These are phyloP conservation scores for Haplosporangium gracile DNA, from an alignment of 192 early-diverging fungal species.

Conservation along the genomic window DNA sequence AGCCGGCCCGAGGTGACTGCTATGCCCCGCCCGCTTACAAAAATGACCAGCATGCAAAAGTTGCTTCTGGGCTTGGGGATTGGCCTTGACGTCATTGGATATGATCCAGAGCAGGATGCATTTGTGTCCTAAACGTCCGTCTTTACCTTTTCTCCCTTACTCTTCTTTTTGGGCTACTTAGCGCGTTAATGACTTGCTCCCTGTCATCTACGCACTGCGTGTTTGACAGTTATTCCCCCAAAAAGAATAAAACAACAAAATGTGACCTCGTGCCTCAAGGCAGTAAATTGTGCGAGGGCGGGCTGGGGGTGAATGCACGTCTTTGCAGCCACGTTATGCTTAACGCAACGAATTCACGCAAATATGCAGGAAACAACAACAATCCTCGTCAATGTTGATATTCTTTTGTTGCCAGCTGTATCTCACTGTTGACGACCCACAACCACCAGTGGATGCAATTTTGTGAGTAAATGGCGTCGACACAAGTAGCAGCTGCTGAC, in stretches of 20 bases:
- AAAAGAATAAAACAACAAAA: not conserved
- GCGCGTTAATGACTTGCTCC: not conserved
- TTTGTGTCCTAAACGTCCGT: conserved; percentile 6
- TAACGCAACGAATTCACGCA: not conserved
- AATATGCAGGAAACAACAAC: not conserved
- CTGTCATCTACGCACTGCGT: not conserved
- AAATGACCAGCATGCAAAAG: conserved; percentile 35
- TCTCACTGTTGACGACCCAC: not conserved
- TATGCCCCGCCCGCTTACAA: not conserved
- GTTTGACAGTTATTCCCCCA: not conserved
- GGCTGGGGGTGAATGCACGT: not conserved
- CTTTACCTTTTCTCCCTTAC: not conserved
- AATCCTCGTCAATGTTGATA: not conserved
- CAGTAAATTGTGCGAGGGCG: not conserved
- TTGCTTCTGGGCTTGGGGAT: conserved; percentile 26
- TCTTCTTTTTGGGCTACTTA: not conserved
- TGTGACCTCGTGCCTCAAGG: not conserved
- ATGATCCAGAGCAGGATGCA: conserved; percentile 37
- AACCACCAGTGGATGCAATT: not conserved
- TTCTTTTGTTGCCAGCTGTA: not conserved
- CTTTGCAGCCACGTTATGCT: conserved; percentile 10
- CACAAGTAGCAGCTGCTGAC: not conserved
- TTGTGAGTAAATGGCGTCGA: not conserved
- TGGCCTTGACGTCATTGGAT: conserved; percentile 30
- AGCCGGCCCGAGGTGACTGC: not conserved